Percentiles rank a stretch among this genome's conserved stretches.
Evolutionary conservation across 1,139 yeast genomes (phyloP).

Genomic region (Geotrichum fermentans): DNA sequence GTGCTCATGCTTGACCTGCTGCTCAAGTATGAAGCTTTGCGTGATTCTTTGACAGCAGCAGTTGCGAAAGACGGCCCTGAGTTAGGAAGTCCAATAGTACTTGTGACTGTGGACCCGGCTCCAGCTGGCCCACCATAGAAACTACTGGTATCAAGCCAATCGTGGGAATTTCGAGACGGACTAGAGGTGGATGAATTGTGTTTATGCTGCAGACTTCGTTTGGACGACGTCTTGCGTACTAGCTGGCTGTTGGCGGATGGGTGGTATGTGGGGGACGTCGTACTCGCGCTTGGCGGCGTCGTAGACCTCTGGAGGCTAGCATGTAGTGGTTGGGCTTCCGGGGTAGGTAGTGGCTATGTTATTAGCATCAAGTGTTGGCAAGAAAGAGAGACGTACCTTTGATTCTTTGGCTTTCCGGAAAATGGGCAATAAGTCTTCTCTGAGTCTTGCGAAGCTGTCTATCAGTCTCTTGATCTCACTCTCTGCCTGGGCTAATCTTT

Average conservation of each 20-base stretch:
- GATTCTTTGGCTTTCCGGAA: slow-evolving; percentile 40
- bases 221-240: background rate
- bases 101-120: no score
- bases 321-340: slow-evolving; percentile 8
- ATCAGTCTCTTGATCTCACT: slow-evolving; percentile 34
- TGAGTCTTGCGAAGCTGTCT: slow-evolving; percentile 27
- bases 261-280: background rate
- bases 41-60: background rate
- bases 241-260: background rate
- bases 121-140: slow-evolving; percentile 3
- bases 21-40: background rate
- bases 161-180: slow-evolving; percentile 7
- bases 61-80: no score
- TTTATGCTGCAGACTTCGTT: background rate
- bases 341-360: background rate
- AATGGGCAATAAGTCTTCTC: slow-evolving; percentile 41
- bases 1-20: background rate
- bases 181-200: no score
- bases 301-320: no score
- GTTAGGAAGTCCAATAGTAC: no score
- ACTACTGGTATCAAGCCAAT: slow-evolving; percentile 10
- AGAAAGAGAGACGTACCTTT: slow-evolving; percentile 23
- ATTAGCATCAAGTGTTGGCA: background rate
- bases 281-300: background rate
- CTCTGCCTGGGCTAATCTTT: slow-evolving; percentile 36